Base-by-base conservation (phyloP, 768 basidiomycete genomes). In the Podaxis carcinomalis region DNA sequence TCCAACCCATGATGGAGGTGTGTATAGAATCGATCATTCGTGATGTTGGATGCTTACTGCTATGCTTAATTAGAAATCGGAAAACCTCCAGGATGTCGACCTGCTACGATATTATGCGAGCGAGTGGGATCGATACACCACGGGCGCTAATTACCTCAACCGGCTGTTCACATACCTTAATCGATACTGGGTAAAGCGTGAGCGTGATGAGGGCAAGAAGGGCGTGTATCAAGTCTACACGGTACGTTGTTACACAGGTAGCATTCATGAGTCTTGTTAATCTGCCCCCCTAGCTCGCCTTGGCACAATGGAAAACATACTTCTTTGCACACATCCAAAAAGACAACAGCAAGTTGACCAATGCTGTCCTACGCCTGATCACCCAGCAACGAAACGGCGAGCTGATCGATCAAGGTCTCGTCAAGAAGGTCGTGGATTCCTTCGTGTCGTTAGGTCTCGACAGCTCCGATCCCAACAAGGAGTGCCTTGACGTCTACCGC, bases 131-230 rank as follows among this genome's bases (percentile, higher is more conserved):
- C 84, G 94, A 47, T 98, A 98, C 74, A 99, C 97, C 0, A 96
- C 89, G 0, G 96, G 97, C 65, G 95, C 97, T 1, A 95, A 92
- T 72, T 98, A 95, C 71, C 89, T 98, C 71, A 96, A 98, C 71
- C 90, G 97, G 61, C 75, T 99, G 39, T 98, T 98, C 79, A 93
- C 93, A 9, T 98, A 98, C 76, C 84, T 99, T 61, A 98, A 98
- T 74, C 91, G 97, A 32, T 95, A 98, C 73, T 99, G 97, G 97
- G 97, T 99, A 52, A 98, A 97, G 77, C 86, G 97, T 59, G 97
- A 99, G 73, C 88, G 96, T 71, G 96, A 98, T 68, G 97, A 99
- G 71, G 97, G 97, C 13, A 86, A 96, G 72, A 97, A 95, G 75
- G 89, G 89, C 39, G 91, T 98, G 23, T 99, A 96, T 73, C 88